phyloP scores from a whole-genome alignment of 805 yeast species.

The Zygotorulaspora sp. region DNA sequence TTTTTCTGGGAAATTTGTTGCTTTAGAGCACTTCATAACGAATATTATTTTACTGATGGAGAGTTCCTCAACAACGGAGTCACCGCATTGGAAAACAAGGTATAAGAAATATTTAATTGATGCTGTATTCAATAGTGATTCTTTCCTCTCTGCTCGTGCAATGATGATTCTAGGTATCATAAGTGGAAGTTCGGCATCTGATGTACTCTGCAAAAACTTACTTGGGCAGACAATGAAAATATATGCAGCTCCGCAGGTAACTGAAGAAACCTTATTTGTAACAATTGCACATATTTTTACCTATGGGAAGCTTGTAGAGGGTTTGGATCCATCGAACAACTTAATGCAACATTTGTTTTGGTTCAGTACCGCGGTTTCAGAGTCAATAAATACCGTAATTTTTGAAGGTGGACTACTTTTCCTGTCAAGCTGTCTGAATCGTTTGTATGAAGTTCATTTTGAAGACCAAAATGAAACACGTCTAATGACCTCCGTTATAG shows the following conservation, averaged over 20 bases:
- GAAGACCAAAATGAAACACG: conserved; percentile 26
- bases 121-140: conserved; percentile 51
- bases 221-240: conserved; percentile 35
- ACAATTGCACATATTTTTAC: conserved; percentile 39
- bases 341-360: conserved; percentile 36
- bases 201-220: conserved; percentile 40
- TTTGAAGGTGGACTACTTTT: conserved; percentile 41
- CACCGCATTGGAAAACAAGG: conserved; percentile 54
- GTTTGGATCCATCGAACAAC: conserved; percentile 34
- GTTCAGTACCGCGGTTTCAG: conserved; percentile 35
- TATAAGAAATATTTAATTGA: conserved; percentile 64
- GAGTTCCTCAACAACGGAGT: conserved; percentile 42
- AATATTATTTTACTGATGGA: conserved; percentile 50
- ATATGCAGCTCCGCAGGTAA: conserved; percentile 32
- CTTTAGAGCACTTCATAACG: conserved; percentile 57
- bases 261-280: conserved; percentile 31
- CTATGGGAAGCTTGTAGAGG: conserved; percentile 39
- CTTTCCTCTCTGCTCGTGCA: conserved; percentile 64
- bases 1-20: conserved; percentile 37
- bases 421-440: conserved; percentile 35
- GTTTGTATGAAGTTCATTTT: conserved; percentile 34
- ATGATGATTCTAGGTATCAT: conserved; percentile 65
- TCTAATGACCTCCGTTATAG: conserved; percentile 31
- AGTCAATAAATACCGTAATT: conserved; percentile 34
- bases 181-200: conserved; percentile 58